Base-by-base conservation (phyloP, 225 moss, liverwort and hornwort species). In the Marchantia paleacea region DNA sequence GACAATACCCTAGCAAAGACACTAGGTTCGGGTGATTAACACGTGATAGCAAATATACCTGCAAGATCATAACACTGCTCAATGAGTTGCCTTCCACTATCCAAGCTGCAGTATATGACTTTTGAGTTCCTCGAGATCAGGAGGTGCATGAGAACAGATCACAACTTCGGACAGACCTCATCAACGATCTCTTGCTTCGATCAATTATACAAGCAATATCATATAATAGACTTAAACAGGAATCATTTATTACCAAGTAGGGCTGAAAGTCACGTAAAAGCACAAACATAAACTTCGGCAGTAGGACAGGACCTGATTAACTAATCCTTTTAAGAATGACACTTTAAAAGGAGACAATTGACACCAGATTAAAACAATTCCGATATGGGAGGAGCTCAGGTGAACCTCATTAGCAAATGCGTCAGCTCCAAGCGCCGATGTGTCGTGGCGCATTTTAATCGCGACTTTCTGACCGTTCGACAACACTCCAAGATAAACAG, bases 11-110 rank as follows among this genome's bases (percentile, higher is more conserved):
- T 79, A 90, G 83, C 10, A 94, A 88, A 63, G 83, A 77, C 55
- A 94, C 88, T 72, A 94, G 79, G 80, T 92, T 92, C 79, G 85
- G 85, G 84, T 94, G 92, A 66, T 88, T 90, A 55, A 91, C 82
- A 81, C 83, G 86, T 30, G 92, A 94, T 55, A 94, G 83, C n/a
- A 91, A 81, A 31, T 60, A 79, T 10, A 91, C 94, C 94, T 92
- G 89, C 50, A 76, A 55, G 19, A 81, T 16, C 13, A 61, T 11
- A 9, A 29, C 11, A 48, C 20, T 16, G 30, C 14, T 20, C 15
- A 15, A 39, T 39, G 48, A 18, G 16, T 72, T 51, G 47, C 48
- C 3, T 72, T 65, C 6, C 25, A 26, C 65, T 24, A 11, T 24
- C 26, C 58, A 58, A 58, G 15, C 10, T 65, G 39, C 2, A 39